Percentiles rank a stretch among this genome's conserved stretches.
Conservation (phyloP, 1,139 yeast genomes). For the Suhomyces bokatorum region DNA sequence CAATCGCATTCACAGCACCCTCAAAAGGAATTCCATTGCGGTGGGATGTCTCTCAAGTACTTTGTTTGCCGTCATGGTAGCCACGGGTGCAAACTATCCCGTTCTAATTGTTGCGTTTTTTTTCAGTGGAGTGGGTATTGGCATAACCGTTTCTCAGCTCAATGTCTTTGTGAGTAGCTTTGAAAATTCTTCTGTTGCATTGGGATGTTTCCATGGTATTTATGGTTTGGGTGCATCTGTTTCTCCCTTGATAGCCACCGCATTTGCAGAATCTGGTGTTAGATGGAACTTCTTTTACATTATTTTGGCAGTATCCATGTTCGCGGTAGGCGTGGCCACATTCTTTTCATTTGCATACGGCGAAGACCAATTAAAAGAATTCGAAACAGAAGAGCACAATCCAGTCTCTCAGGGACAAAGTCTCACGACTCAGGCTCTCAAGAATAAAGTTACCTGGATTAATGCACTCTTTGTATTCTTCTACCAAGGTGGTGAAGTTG, state of each 20-base stretch:
- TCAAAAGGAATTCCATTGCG: conserved; percentile 40
- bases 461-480: conserved; percentile 54
- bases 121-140: conserved; percentile 21
- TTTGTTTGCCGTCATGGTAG: conserved; percentile 40
- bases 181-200: conserved; percentile 18
- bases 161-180: conserved; percentile 20
- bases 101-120: conserved; percentile 20
- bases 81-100: conserved; percentile 30
- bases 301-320: conserved; percentile 17
- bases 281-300: conserved; percentile 21
- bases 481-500: conserved; percentile 70
- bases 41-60: conserved; percentile 36
- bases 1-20: conserved; percentile 31
- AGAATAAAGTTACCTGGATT: conserved; percentile 52
- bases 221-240: conserved; percentile 25
- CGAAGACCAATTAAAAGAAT: conserved; percentile 15
- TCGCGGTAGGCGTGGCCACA: conserved; percentile 10
- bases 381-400: conserved; percentile 4
- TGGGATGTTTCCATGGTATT: conserved; percentile 20
- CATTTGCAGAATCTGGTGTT: conserved; percentile 16
- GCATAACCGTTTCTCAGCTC: conserved; percentile 18
- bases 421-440: conserved; percentile 31
- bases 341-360: conserved; percentile 16
- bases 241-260: conserved; percentile 27
- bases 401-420: not conserved